Base-by-base conservation (phyloP, 2,329 filamentous ascomycete genomes). In the Exserohilum rostratum region DNA sequence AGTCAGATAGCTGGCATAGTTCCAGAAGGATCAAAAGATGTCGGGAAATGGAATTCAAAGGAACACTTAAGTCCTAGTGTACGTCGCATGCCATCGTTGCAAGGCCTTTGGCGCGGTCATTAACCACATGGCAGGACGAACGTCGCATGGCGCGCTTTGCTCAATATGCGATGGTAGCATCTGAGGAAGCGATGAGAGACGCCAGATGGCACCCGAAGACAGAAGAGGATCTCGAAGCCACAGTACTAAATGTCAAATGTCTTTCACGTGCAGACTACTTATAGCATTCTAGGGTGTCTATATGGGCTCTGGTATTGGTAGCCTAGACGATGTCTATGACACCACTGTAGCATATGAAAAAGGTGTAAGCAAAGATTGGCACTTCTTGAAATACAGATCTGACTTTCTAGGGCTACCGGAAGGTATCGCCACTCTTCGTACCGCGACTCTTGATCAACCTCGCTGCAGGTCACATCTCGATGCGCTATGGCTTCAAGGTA, bases 401-500 rank as follows among this genome's bases (percentile, higher is more conserved):
- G 20, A 46, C 31, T 15, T 12, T 5, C 5, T 42, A 95, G 90
- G 93, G 93, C 60, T 96, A 97, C 74, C 91, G 86, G 65, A 96
- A 95, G 69, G 90, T 98, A 2, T 96, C 93, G 30, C 95, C 95
- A 1, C 79, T 96, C 3, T 98, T 99, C 70, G 92, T 98, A 6
- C 95, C 95, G 6, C 89, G 91, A 64, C 86, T 98, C 6, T 82
- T 99, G 45, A 96, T 96, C 77, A 99, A 99, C 73, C 85, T 99
- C 63, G 95, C 91, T 0, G 95, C 95, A 9, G 95, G 95, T 0
- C 93, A 98, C 72, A 87, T 98, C 33, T 93, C 93, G 22, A 98
- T 99, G 87, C 90, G 87, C 65, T 87, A 95, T 77, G 90, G 91
- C 15, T 90, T 99, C 69, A 86, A 82, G 69, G 82, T 84, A 69